These are phyloP conservation scores for Eutrema salsugineum DNA, from an alignment of 441 rosid genomes.

Conservation along the genomic window DNA sequence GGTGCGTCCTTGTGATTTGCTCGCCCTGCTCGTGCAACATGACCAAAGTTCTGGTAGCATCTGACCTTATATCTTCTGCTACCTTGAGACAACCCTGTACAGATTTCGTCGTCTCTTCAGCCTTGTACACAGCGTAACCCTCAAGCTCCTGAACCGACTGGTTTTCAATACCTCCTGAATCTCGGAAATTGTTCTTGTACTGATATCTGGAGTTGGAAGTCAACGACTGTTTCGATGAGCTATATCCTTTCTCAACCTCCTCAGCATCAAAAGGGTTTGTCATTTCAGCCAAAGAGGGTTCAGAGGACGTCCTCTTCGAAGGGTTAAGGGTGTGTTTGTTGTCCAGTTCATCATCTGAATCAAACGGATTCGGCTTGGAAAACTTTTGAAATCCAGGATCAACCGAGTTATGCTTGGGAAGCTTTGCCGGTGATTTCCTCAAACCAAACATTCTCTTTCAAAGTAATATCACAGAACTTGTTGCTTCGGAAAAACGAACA, in stretches of 20 bases:
- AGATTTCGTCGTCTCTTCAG: conserved; percentile 83
- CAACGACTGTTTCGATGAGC: conserved; percentile 39
- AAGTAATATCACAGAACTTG: background rate
- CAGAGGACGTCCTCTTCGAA: conserved; percentile 51
- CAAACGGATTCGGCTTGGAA: conserved; percentile 69
- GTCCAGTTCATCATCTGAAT: conserved; percentile 64
- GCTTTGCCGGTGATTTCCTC: conserved; percentile 64
- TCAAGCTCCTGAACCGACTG: conserved; percentile 89
- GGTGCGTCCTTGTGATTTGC: conserved; percentile 74
- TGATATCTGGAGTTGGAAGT: conserved; percentile 38
- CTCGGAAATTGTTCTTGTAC: conserved; percentile 72
- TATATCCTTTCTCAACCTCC: conserved; percentile 33
- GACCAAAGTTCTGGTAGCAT: conserved; percentile 62
- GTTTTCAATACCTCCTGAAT: conserved; percentile 75
- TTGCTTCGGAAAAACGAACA: background rate
- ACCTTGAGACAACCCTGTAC: conserved; percentile 78
- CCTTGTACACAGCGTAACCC: conserved; percentile 70
- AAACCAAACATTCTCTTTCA: conserved; percentile 49
- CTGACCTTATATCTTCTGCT: conserved; percentile 84
- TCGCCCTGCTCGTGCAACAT: conserved; percentile 87
- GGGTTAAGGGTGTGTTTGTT: conserved; percentile 40
- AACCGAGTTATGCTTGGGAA: conserved; percentile 44
- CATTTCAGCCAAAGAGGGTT: conserved; percentile 38
- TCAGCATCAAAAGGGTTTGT: conserved; percentile 62
- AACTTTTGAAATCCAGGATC: conserved; percentile 37